These are phyloP conservation scores for Cladosporium colombiae DNA, from an alignment of 2,329 filamentous ascomycete species.

Conservation along the genomic window DNA sequence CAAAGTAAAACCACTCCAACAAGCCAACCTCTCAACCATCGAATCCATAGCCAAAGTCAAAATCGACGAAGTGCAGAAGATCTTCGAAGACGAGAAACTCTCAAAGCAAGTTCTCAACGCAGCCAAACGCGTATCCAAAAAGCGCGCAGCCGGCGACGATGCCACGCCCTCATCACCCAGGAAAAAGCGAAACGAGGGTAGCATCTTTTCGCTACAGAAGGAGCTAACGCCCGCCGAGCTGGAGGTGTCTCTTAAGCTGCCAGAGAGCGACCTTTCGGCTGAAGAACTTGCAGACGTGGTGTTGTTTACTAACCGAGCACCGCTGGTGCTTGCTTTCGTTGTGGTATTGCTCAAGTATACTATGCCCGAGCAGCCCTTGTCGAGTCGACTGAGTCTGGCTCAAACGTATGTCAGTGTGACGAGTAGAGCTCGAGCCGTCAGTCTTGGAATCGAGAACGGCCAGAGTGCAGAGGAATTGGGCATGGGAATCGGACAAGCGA, in stretches of 20 bases:
- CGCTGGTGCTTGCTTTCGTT: constrained; percentile 78
- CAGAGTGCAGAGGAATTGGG: constrained; percentile 68
- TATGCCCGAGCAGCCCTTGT: constrained; percentile 81
- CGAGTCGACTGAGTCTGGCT: constrained; percentile 78
- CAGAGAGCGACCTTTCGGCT: constrained; percentile 57
- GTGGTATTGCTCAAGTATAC: constrained; percentile 73
- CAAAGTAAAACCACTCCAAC: constrained; percentile 57
- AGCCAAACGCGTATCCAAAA: constrained; percentile 58
- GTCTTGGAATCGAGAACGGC: constrained; percentile 69
- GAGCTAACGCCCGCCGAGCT: constrained; percentile 54
- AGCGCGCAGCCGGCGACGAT: constrained; percentile 48
- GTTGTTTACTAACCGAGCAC: constrained; percentile 76
- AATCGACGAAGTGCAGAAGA: constrained; percentile 43
- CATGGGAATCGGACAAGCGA: constrained; percentile 74
- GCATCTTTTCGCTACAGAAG: constrained; percentile 34
- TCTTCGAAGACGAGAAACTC: constrained; percentile 55
- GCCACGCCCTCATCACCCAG: constrained; percentile 34
- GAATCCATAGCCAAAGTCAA: constrained; percentile 53
- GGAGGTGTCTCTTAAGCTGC: constrained; percentile 64
- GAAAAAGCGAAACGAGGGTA: constrained; percentile 38
- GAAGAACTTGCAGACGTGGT: constrained; percentile 58
- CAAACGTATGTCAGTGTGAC: constrained; percentile 84
- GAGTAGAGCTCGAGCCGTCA: constrained; percentile 73
- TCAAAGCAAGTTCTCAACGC: constrained; percentile 59
- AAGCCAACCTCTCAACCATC: constrained; percentile 47